These are phyloP conservation scores for Kokia cookei DNA, from an alignment of 441 rosid species.

Conservation along the genomic window DNA sequence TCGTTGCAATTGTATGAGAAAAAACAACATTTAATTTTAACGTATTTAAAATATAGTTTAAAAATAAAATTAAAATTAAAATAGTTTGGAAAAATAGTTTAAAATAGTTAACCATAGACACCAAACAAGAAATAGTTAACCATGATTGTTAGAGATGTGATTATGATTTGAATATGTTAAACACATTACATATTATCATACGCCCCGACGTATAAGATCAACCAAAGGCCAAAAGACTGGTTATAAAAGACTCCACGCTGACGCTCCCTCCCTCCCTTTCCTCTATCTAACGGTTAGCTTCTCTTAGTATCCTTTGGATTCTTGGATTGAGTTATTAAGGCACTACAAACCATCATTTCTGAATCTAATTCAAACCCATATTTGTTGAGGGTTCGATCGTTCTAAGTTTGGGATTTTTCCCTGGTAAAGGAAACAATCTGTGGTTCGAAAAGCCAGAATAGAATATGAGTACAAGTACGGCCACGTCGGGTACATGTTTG, in stretches of 20 bases:
- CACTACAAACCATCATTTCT: neutral
- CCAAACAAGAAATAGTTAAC: too few species aligned
- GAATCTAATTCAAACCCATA: neutral
- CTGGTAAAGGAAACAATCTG: neutral
- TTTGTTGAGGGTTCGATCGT: neutral
- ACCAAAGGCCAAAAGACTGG: neutral
- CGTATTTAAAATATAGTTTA: too few species aligned
- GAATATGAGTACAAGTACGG: neutral
- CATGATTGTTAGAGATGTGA: too few species aligned
- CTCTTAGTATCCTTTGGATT: neutral
- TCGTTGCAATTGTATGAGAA: too few species aligned
- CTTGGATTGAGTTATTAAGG: neutral
- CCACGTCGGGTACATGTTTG: slow-evolving; percentile 6
- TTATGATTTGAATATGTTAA: too few species aligned
- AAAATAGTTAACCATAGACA: too few species aligned
- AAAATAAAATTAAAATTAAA: too few species aligned
- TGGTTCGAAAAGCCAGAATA: neutral
- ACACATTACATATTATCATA: neutral
- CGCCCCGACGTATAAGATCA: neutral
- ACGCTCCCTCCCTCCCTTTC: neutral
- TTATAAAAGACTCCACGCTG: neutral
- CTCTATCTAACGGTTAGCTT: neutral
- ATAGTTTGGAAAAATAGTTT: too few species aligned
- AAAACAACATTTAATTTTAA: too few species aligned
- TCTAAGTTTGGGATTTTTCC: neutral